Conservation (phyloP, 495 filamentous ascomycete genomes). For the Penicillium waksmanii region DNA sequence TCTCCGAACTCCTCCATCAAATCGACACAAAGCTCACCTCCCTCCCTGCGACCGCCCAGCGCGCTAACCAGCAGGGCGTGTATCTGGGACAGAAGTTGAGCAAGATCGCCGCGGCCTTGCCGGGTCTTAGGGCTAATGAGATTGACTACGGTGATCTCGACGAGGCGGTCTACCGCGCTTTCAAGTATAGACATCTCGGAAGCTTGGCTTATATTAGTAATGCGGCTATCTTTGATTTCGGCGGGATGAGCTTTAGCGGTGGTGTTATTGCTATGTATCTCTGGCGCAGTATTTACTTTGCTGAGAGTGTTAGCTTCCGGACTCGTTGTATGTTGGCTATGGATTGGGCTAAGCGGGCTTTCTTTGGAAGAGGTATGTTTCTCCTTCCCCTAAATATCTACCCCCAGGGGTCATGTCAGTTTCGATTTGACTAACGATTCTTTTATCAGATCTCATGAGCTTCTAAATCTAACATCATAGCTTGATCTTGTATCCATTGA, state of each 20-base stretch:
- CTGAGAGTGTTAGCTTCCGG: conserved; percentile 92
- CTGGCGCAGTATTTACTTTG: conserved; percentile 97
- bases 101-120: conserved; percentile 79
- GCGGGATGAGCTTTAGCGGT: conserved; percentile 77
- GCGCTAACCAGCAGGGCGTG: conserved; percentile 93
- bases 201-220: conserved; percentile 96
- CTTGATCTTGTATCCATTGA: background rate
- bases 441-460: conserved; percentile 64
- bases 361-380: conserved; percentile 92
- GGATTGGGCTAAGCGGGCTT: conserved; percentile 95
- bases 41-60: conserved; percentile 89
- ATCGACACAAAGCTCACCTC: conserved; percentile 90
- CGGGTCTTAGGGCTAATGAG: conserved; percentile 77
- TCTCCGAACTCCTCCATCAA: conserved; percentile 83
- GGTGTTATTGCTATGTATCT: conserved; percentile 94
- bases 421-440: conserved; percentile 4
- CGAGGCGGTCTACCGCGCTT: conserved; percentile 91
- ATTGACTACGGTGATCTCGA: conserved; percentile 89
- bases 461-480: conserved; percentile 46
- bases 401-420: background rate
- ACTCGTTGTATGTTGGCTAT: conserved; percentile 91
- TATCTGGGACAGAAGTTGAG: conserved; percentile 96
- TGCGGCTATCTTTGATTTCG: conserved; percentile 88
- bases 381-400: too few species aligned
- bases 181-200: conserved; percentile 91